Percentiles rank a stretch among this genome's conserved stretches.
phyloP scores from a whole-genome alignment of 306 rosid genomes.

The Prosopis cineraria region DNA sequence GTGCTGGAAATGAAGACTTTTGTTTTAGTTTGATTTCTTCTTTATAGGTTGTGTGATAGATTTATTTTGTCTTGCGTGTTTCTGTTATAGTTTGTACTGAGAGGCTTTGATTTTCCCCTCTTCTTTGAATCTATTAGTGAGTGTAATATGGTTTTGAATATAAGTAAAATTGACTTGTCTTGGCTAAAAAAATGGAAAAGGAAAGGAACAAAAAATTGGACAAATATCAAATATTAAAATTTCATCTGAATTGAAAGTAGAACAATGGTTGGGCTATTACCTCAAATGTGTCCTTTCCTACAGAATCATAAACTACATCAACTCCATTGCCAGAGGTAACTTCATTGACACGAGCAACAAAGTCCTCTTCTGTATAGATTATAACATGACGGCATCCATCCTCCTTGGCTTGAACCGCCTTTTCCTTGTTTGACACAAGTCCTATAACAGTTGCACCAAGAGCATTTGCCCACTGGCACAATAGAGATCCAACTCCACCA shows the following conservation, averaged over 20 bases:
- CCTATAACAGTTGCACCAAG: conserved; percentile 95
- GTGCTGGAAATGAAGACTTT: too few relatives aligned
- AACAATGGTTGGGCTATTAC: conserved; percentile 37
- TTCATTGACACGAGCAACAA: conserved; percentile 76
- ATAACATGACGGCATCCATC: conserved; percentile 93
- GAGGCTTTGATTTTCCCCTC: too few relatives aligned
- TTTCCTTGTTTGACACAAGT: conserved; percentile 78
- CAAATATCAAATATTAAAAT: conserved; percentile 19
- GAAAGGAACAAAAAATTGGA: background rate
- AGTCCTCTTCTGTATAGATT: conserved; percentile 70
- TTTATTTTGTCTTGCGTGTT: background rate
- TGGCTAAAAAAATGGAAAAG: background rate
- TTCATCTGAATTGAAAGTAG: conserved; percentile 13
- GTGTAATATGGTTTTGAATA: background rate
- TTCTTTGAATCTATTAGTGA: background rate
- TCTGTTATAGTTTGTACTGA: background rate
- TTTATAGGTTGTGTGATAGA: background rate
- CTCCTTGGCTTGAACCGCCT: conserved; percentile 89
- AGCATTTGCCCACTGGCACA: conserved; percentile 91
- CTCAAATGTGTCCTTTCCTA: conserved; percentile 91
- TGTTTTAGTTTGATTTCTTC: too few relatives aligned
- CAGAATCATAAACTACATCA: conserved; percentile 91
- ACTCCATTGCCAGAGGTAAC: conserved; percentile 85
- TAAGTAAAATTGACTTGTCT: background rate
- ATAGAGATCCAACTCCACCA: conserved; percentile 94